Evolutionary conservation across 2,329 filamentous ascomycete species (phyloP).

Genomic region (Paracorniculantispora psalliotae): DNA sequence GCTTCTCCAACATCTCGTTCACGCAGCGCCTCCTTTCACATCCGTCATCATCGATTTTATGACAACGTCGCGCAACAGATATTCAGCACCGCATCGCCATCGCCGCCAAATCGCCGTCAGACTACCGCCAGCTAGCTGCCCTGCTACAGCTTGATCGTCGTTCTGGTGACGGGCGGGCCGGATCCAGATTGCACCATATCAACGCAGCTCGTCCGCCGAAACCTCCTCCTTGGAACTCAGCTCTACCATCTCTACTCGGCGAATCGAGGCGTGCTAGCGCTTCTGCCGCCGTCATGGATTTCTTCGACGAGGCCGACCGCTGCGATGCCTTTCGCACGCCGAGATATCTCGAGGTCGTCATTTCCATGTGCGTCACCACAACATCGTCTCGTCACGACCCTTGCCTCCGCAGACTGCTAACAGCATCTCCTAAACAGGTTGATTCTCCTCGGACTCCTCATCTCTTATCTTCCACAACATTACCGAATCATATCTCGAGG

Average conservation of each 20-base stretch:
- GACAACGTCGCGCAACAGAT: too few relatives aligned
- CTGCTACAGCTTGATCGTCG: neutral
- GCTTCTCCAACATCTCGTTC: neutral
- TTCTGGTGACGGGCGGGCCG: neutral
- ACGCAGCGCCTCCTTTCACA: neutral
- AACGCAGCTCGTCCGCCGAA: conserved; percentile 4
- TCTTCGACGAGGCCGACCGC: conserved; percentile 15
- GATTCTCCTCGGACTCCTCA: conserved; percentile 79
- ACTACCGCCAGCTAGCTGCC: too few relatives aligned
- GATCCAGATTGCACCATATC: conserved; percentile 1
- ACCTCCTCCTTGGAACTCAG: too few relatives aligned
- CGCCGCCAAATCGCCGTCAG: too few relatives aligned
- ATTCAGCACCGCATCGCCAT: too few relatives aligned
- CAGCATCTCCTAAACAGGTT: conserved; percentile 38
- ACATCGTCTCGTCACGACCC: too few relatives aligned
- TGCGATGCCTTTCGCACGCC: conserved; percentile 51
- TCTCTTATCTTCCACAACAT: conserved; percentile 94
- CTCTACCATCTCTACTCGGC: neutral
- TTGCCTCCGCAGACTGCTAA: conserved; percentile 17
- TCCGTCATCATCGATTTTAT: too few relatives aligned
- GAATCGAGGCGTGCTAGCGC: conserved; percentile 2
- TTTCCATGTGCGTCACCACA: conserved; percentile 44
- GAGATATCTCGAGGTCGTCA: conserved; percentile 49
- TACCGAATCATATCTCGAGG: conserved; percentile 80
- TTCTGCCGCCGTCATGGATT: conserved; percentile 15